phyloP scores from a whole-genome alignment of 495 filamentous ascomycete species.

The Rusavskia elegans region DNA sequence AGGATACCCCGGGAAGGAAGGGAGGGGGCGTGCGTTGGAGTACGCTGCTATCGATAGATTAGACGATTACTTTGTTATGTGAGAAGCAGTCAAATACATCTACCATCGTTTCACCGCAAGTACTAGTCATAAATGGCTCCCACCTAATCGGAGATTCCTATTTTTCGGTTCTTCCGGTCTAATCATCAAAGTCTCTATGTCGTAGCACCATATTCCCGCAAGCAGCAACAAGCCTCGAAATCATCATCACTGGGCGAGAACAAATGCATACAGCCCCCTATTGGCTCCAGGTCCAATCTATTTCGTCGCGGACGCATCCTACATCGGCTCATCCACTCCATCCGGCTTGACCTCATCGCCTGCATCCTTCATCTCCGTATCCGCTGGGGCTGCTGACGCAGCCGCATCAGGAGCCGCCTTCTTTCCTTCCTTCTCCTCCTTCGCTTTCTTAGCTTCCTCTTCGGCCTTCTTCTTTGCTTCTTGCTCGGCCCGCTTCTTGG shows the following conservation, averaged over 20 bases:
- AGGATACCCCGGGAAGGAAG: too few relatives aligned
- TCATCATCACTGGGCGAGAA: not conserved
- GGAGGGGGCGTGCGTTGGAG: too few relatives aligned
- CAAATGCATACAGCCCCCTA: not conserved
- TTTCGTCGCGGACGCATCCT: slow-evolving; percentile 6
- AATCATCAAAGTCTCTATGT: not conserved
- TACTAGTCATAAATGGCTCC: too few relatives aligned
- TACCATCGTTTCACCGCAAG: too few relatives aligned
- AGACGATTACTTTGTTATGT: too few relatives aligned
- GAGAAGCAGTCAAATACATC: too few relatives aligned
- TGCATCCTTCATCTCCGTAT: slow-evolving; percentile 42
- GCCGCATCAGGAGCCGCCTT: slow-evolving; percentile 24
- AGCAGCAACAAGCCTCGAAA: not conserved
- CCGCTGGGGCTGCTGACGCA: slow-evolving; percentile 26
- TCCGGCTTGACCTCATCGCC: slow-evolving; percentile 24
- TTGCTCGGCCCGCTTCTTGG: slow-evolving; percentile 62
- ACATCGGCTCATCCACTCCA: slow-evolving; percentile 25
- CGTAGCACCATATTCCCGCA: not conserved
- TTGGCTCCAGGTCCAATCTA: not conserved
- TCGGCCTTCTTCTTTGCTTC: slow-evolving; percentile 43
- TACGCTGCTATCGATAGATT: too few relatives aligned
- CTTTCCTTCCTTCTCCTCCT: slow-evolving; percentile 26
- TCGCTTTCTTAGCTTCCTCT: slow-evolving; percentile 35
- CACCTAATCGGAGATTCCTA: too few relatives aligned
- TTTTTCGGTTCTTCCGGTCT: not conserved